These are phyloP conservation scores for Aspergillus egyptiacus DNA, from an alignment of 495 filamentous ascomycete genomes.

Conservation along the genomic window DNA sequence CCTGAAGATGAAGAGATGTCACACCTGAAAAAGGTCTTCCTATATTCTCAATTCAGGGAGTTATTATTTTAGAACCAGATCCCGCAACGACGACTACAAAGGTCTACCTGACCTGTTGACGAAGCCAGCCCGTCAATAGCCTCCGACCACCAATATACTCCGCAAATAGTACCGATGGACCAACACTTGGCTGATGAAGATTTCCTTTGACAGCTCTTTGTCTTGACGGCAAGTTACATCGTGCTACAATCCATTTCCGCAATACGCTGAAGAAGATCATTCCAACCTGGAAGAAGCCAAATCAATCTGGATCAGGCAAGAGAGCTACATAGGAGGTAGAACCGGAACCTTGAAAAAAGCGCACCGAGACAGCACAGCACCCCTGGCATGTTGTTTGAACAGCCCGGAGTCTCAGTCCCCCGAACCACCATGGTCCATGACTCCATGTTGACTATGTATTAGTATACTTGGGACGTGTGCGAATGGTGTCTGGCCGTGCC, in stretches of 20 bases:
- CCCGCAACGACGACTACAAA: no score
- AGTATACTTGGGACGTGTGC: neutral
- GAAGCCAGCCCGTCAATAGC: no score
- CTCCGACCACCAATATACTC: neutral
- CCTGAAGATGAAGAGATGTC: no score
- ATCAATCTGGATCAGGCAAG: neutral
- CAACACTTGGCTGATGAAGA: neutral
- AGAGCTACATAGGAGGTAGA: neutral
- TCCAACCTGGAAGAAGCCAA: neutral
- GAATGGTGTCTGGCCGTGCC: constrained; percentile 11
- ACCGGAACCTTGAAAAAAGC: neutral
- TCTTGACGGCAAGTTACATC: neutral
- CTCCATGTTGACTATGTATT: constrained; percentile 5
- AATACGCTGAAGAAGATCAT: neutral
- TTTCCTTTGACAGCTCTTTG: neutral
- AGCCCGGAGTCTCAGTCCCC: constrained; percentile 2
- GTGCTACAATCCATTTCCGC: neutral
- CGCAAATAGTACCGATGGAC: neutral
- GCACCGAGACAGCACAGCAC: neutral
- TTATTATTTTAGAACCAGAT: no score
- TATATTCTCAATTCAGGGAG: no score
- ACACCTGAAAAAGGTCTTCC: no score
- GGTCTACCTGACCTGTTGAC: no score
- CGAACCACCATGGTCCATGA: neutral
- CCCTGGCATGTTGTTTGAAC: constrained; percentile 1